A percentile compares a stretch with the other conserved stretches of the same genome.
Conservation (phyloP, 2,329 filamentous ascomycete species). For the Pyrenophora graminea region DNA sequence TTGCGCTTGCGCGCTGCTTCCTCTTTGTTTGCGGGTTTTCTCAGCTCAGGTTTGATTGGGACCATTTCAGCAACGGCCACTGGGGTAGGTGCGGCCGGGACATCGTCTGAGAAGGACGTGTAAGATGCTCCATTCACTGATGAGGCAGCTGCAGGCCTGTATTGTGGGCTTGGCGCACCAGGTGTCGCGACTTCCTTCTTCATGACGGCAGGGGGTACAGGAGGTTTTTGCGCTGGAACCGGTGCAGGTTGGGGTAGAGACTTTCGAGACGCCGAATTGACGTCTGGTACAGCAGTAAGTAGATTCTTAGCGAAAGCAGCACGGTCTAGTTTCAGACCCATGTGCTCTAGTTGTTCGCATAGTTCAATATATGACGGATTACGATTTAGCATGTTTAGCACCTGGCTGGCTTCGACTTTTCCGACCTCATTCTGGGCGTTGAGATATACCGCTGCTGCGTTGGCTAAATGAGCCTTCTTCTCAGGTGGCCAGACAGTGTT, state of each 20-base stretch:
- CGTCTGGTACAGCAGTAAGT: conserved; percentile 52
- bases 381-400: conserved; percentile 54
- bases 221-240: conserved; percentile 15
- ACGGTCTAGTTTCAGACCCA: conserved; percentile 56
- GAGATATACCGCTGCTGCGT: conserved; percentile 55
- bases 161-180: conserved; percentile 21
- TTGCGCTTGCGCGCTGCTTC: conserved; percentile 60
- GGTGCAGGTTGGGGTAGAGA: conserved; percentile 15
- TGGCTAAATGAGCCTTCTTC: conserved; percentile 57
- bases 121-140: conserved; percentile 17
- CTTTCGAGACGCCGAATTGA: conserved; percentile 38
- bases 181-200: conserved; percentile 22
- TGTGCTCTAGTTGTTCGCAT: conserved; percentile 58
- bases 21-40: conserved; percentile 54
- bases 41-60: conserved; percentile 32
- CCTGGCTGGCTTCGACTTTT: conserved; percentile 44
- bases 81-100: conserved; percentile 21
- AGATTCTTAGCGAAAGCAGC: conserved; percentile 59
- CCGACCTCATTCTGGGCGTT: conserved; percentile 50
- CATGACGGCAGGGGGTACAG: conserved; percentile 29
- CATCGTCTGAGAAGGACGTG: conserved; percentile 19
- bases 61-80: conserved; percentile 41
- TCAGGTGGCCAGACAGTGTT: conserved; percentile 57
- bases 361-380: conserved; percentile 62
- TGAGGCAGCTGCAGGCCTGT: conserved; percentile 21